Conservation (phyloP, 2,329 filamentous ascomycete genomes). For the Colletotrichum falcatum region DNA sequence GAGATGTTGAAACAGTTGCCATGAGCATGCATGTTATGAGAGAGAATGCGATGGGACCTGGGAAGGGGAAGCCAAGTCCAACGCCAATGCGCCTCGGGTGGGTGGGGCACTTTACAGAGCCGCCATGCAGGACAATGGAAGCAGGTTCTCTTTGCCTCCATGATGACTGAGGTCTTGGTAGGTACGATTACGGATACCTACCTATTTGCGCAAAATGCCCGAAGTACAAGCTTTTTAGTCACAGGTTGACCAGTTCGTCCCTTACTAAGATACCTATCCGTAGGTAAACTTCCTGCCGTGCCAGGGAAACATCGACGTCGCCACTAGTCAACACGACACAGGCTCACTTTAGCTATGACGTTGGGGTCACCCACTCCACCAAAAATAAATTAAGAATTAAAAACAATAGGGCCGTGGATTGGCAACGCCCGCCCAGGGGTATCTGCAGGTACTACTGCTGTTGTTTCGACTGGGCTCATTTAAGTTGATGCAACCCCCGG, state of each 20-base stretch:
- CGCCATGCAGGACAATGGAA: conserved; percentile 23
- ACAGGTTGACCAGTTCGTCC: conserved; percentile 25
- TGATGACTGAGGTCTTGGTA: not conserved
- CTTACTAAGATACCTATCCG: not conserved
- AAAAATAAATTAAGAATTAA: not conserved
- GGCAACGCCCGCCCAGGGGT: conserved; percentile 17
- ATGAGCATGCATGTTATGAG: conserved; percentile 14
- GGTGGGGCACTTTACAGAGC: conserved; percentile 26
- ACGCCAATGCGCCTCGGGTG: conserved; percentile 1
- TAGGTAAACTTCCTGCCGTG: too few relatives aligned
- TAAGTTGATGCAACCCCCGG: conserved; percentile 1
- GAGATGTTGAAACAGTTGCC: conserved; percentile 36
- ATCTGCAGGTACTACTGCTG: not conserved
- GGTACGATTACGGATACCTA: too few relatives aligned
- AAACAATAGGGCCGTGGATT: conserved; percentile 9
- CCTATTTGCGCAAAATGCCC: not conserved
- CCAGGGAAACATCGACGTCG: conserved; percentile 1
- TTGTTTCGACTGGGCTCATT: conserved; percentile 16
- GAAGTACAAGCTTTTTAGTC: not conserved
- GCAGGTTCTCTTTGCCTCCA: conserved; percentile 1
- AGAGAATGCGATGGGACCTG: not conserved
- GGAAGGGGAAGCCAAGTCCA: conserved; percentile 8
- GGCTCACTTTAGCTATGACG: conserved; percentile 23
- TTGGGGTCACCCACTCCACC: not conserved
- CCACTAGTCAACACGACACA: conserved; percentile 24